These are phyloP conservation scores for Salix koriyanagi DNA, from an alignment of 345 rosid genomes.

Conservation along the genomic window DNA sequence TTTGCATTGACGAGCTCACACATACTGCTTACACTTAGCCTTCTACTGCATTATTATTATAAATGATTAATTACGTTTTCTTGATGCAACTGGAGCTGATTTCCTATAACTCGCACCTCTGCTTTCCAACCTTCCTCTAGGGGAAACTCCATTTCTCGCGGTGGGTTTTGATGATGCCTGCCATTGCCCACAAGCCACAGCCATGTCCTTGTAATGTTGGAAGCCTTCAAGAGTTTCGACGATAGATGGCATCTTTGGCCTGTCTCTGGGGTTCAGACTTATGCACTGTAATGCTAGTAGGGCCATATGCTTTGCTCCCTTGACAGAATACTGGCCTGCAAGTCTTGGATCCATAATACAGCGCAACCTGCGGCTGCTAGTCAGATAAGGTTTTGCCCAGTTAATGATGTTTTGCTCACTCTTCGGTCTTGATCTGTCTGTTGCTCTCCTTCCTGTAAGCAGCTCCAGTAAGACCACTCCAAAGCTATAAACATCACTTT, in stretches of 20 bases:
- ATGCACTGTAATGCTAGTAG: slow-evolving; percentile 59
- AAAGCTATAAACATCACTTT: slow-evolving; percentile 83
- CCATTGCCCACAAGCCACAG: slow-evolving; percentile 67
- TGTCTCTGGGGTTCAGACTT: slow-evolving; percentile 76
- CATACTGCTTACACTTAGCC: not conserved
- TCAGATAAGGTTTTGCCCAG: slow-evolving; percentile 76
- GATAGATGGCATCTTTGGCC: slow-evolving; percentile 72
- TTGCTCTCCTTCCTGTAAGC: slow-evolving; percentile 76
- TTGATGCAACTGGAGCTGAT: slow-evolving; percentile 37
- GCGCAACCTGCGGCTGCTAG: slow-evolving; percentile 62
- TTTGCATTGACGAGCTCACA: not conserved
- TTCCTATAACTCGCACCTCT: slow-evolving; percentile 33
- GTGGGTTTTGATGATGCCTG: slow-evolving; percentile 36
- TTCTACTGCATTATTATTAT: not conserved
- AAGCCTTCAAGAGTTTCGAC: slow-evolving; percentile 63
- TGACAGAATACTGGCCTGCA: slow-evolving; percentile 74
- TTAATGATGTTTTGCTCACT: slow-evolving; percentile 73
- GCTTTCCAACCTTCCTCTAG: slow-evolving; percentile 29
- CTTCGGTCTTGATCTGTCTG: slow-evolving; percentile 65
- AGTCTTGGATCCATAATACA: slow-evolving; percentile 73
- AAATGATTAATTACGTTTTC: slow-evolving; percentile 18
- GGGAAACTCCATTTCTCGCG: slow-evolving; percentile 28
- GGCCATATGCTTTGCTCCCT: slow-evolving; percentile 80
- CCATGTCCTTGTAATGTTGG: slow-evolving; percentile 68
- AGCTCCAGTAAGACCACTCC: slow-evolving; percentile 88